phyloP scores from a whole-genome alignment of 768 basidiomycete species.

The Naganishia randhawae region DNA sequence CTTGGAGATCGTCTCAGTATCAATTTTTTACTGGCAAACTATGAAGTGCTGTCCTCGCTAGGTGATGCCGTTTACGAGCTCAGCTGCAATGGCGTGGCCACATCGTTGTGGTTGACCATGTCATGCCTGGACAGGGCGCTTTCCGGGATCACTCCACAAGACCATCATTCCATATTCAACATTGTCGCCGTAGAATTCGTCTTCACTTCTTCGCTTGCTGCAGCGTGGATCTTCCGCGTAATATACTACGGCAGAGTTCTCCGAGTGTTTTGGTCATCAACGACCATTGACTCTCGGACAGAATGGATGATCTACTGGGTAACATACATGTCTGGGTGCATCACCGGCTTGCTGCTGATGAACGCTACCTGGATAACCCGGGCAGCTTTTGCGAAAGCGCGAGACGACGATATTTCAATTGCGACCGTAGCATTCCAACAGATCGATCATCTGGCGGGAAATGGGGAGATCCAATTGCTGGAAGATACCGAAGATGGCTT shows the following conservation, averaged over 20 bases:
- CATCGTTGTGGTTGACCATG: not conserved
- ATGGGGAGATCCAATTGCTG: not conserved
- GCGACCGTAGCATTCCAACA: not conserved
- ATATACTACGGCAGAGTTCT: not conserved
- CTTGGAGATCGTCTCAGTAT: not conserved
- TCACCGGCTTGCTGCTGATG: not conserved
- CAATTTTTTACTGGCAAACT: not conserved
- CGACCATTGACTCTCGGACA: not conserved
- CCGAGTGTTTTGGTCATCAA: not conserved
- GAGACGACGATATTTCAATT: not conserved
- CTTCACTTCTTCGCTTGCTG: not conserved
- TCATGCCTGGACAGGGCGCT: not conserved
- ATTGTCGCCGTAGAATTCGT: not conserved
- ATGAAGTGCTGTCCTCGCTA: not conserved
- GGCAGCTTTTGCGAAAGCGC: not conserved
- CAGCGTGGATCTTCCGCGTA: not conserved
- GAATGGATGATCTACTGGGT: not conserved
- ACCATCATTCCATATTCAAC: not conserved
- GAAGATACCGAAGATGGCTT: not conserved
- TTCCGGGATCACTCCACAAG: not conserved
- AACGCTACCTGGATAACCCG: not conserved
- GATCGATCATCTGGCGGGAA: not conserved
- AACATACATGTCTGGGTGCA: not conserved
- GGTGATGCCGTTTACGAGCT: not conserved
- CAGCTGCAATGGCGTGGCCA: not conserved